Percentiles rank a stretch among this genome's conserved stretches.
These are phyloP conservation scores for Daedaleopsis nitida DNA, from an alignment of 768 basidiomycete genomes.

Conservation along the genomic window DNA sequence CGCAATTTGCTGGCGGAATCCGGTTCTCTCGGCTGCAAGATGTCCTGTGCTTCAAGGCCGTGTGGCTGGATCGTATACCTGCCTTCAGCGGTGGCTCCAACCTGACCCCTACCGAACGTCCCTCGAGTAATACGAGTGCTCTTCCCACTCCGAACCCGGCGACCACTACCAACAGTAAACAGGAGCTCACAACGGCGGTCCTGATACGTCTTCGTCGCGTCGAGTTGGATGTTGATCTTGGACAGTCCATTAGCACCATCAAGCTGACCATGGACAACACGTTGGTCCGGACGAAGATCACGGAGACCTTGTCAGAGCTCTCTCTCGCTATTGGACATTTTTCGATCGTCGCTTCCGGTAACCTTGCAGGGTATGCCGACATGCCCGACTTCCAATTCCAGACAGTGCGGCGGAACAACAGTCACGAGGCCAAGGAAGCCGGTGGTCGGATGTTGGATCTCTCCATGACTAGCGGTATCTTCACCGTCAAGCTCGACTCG, in stretches of 20 bases:
- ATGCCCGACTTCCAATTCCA: conserved; percentile 77
- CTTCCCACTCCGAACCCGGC: conserved; percentile 22
- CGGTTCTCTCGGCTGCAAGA: conserved; percentile 89
- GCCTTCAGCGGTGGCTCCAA: conserved; percentile 54
- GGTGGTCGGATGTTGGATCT: conserved; percentile 67
- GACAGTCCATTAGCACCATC: conserved; percentile 78
- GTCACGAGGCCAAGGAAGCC: conserved; percentile 29
- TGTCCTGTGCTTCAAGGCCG: conserved; percentile 91
- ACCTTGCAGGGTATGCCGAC: conserved; percentile 65
- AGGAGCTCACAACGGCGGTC: conserved; percentile 59
- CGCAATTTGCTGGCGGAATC: conserved; percentile 77
- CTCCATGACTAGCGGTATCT: conserved; percentile 69
- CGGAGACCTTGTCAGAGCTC: conserved; percentile 60
- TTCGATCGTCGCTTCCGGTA: conserved; percentile 60
- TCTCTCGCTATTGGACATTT: conserved; percentile 65
- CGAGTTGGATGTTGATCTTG: conserved; percentile 77
- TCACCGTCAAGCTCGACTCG: conserved; percentile 69
- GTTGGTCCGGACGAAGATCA: conserved; percentile 66
- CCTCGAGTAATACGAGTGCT: conserved; percentile 18
- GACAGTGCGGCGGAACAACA: conserved; percentile 61
- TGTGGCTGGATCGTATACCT: conserved; percentile 90
- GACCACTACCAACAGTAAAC: conserved; percentile 27
- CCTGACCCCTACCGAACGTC: conserved; percentile 28
- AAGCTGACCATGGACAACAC: conserved; percentile 66
- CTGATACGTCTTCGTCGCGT: conserved; percentile 75